These are phyloP conservation scores for Delonix regia DNA, from an alignment of 306 rosid species.

Conservation along the genomic window DNA sequence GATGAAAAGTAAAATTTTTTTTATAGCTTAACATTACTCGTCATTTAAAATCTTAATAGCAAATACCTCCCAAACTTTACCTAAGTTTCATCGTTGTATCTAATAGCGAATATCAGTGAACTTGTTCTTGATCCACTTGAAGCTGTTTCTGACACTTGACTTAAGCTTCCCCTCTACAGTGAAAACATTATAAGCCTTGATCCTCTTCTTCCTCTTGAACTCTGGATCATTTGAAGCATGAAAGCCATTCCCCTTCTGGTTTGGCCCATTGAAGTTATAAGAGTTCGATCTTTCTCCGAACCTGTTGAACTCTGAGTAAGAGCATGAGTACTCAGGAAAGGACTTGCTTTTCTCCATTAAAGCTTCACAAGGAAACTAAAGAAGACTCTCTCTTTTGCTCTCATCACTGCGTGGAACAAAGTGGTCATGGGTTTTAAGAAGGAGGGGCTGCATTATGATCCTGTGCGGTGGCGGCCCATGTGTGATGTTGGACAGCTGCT, in stretches of 20 bases:
- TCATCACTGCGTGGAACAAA: constrained; percentile 34
- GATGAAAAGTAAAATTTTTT: not conserved
- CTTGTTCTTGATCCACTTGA: constrained; percentile 90
- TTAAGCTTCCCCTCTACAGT: constrained; percentile 64
- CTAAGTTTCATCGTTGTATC: not conserved
- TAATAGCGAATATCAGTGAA: constrained; percentile 48
- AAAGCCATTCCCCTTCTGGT: constrained; percentile 58
- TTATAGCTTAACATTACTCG: not conserved
- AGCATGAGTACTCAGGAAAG: constrained; percentile 52
- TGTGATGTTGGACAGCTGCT: constrained; percentile 50
- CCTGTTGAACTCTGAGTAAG: constrained; percentile 56
- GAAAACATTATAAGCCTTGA: constrained; percentile 65
- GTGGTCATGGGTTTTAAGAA: constrained; percentile 36
- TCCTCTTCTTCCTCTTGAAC: constrained; percentile 76
- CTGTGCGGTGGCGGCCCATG: constrained; percentile 58
- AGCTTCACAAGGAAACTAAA: not conserved
- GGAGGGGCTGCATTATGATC: constrained; percentile 40
- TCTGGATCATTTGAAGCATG: constrained; percentile 62
- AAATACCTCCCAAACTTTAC: not conserved
- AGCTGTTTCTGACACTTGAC: constrained; percentile 62
- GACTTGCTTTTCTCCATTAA: constrained; percentile 79
- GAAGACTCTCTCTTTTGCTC: not conserved
- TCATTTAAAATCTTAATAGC: not conserved
- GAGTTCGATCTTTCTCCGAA: constrained; percentile 57
- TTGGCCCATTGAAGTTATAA: constrained; percentile 69